A percentile compares a stretch with the other conserved stretches of the same genome.
These are phyloP conservation scores for Penicillium sp. DNA, from an alignment of 2,329 filamentous ascomycete species.

Conservation along the genomic window DNA sequence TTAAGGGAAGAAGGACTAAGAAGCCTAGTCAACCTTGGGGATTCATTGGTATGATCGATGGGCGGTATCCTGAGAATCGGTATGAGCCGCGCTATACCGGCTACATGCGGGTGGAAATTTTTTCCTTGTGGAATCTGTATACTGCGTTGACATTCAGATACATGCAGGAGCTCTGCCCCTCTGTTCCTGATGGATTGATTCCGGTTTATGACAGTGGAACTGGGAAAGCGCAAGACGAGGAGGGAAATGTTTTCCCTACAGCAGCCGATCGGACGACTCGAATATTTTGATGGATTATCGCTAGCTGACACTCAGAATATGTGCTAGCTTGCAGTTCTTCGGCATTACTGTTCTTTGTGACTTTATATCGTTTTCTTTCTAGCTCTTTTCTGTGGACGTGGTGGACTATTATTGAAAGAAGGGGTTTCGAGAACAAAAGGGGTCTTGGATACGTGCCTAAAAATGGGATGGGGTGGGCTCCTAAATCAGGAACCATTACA, in stretches of 20 bases:
- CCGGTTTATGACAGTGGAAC: constrained; percentile 8
- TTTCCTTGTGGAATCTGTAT: constrained; percentile 4
- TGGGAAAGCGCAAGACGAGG: constrained; percentile 3
- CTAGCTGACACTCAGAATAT: too few species aligned
- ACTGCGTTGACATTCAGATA: neutral
- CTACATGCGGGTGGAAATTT: constrained; percentile 3
- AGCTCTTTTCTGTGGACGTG: too few species aligned
- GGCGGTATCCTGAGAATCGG: constrained; percentile 5
- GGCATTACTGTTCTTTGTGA: too few species aligned
- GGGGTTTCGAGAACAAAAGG: too few species aligned
- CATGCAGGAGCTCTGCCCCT: constrained; percentile 2
- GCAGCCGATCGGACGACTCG: neutral
- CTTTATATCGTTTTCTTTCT: too few species aligned
- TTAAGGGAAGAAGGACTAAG: too few species aligned
- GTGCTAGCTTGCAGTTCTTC: too few species aligned
- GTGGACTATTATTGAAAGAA: too few species aligned
- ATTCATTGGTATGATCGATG: constrained; percentile 9
- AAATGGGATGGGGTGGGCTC: too few species aligned
- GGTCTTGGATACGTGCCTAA: too few species aligned
- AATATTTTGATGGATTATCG: too few species aligned
- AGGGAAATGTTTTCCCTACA: neutral
- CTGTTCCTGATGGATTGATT: constrained; percentile 1
- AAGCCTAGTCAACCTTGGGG: neutral
- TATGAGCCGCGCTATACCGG: constrained; percentile 1
- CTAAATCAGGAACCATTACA: too few species aligned